Conservation (phyloP, 2,329 filamentous ascomycete species). For the Ceratocystis eucalypticola region DNA sequence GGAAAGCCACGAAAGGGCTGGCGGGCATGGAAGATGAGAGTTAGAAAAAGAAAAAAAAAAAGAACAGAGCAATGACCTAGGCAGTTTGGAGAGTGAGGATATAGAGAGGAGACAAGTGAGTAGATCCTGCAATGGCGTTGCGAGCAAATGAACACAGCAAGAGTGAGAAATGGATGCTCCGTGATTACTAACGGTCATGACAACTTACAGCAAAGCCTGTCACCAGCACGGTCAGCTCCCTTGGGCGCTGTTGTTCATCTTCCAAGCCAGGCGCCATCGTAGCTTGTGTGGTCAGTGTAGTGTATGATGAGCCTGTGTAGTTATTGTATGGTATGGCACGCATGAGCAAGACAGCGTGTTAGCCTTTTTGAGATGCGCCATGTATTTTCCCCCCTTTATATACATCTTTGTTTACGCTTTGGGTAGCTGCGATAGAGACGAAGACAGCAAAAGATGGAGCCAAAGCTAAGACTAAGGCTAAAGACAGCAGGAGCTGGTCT, state of each 20-base stretch:
- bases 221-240: slow-evolving; percentile 44
- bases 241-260: slow-evolving; percentile 25
- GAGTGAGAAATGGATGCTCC: slow-evolving; percentile 6
- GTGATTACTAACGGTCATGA: slow-evolving; percentile 6
- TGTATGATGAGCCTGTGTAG: background rate
- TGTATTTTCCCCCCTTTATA: too few species aligned
- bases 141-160: background rate
- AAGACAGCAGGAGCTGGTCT: too few species aligned
- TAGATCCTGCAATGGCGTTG: background rate
- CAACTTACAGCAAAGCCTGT: slow-evolving; percentile 47
- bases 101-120: background rate
- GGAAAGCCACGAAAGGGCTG: slow-evolving; percentile 66
- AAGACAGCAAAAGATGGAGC: too few species aligned
- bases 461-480: too few species aligned
- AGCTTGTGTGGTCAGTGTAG: background rate
- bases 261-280: slow-evolving; percentile 15
- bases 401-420: too few species aligned
- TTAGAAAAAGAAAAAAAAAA: background rate
- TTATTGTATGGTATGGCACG: background rate
- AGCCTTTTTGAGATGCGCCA: too few species aligned
- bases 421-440: too few species aligned
- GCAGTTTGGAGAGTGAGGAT: background rate
- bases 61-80: background rate
- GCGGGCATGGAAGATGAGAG: slow-evolving; percentile 19
- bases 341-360: background rate